phyloP scores from a whole-genome alignment of 352 stramenopile species.

The Pelagophyceae sp. region DNA sequence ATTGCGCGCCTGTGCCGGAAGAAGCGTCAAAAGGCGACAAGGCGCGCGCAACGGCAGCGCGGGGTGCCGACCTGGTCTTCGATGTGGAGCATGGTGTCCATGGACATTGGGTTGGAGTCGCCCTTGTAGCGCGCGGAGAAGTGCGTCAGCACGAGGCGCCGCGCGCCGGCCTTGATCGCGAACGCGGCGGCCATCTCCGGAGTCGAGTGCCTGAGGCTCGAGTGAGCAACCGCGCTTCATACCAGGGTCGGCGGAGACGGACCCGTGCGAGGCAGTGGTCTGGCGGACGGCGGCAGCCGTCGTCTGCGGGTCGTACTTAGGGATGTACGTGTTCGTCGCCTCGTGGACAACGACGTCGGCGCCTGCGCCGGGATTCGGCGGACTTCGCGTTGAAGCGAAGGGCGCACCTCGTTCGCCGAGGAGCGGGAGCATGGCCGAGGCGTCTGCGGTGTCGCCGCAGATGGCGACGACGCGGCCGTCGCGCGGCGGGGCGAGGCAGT shows the following conservation, averaged over 20 bases:
- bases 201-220: constrained; percentile 71
- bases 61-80: constrained; percentile 49
- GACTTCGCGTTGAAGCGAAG: constrained; percentile 1
- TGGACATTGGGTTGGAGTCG: constrained; percentile 30
- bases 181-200: constrained; percentile 68
- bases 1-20: neutral
- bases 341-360: constrained; percentile 75
- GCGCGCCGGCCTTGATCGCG: constrained; percentile 51
- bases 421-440: constrained; percentile 27
- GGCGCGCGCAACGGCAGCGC: constrained; percentile 25
- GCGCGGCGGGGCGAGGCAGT: constrained; percentile 47
- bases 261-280: no score
- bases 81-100: constrained; percentile 54
- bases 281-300: constrained; percentile 39
- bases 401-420: neutral
- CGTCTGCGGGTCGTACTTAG: constrained; percentile 43
- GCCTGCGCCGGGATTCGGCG: no score
- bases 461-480: constrained; percentile 64
- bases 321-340: constrained; percentile 61
- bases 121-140: constrained; percentile 60
- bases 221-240: no score
- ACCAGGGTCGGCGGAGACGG: no score
- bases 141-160: constrained; percentile 67
- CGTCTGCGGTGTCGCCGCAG: constrained; percentile 66
- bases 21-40: neutral